Evolutionary conservation across 768 basidiomycete species (phyloP), one percentile per base, ranked within the genome.

Genomic region (Rickenella mellea): DNA sequence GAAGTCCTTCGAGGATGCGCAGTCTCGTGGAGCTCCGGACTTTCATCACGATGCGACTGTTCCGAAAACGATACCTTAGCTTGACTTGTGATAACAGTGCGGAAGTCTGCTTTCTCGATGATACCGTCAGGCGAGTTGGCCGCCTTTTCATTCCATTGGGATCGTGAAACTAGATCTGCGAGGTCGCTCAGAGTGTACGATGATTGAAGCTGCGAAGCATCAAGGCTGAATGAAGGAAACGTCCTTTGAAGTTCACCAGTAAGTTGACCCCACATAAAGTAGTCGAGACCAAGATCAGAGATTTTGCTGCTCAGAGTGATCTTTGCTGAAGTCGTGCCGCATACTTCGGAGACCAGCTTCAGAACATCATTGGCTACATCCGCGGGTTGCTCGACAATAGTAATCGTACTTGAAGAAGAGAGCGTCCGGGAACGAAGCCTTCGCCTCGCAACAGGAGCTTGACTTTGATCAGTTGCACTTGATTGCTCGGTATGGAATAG

Each of bases 181-280:
- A 72, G 56, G 32, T 69, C 66, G 7, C 54, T 55, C 6, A 69
- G 51, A 1, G 55, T 67, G n/a, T 50, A 49, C 52, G 69, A 65
- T 44, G 48, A 51, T 2, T 58, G 57, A 29, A 73, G 49, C 4
- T 57, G 46, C 12, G 56, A 51, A 8, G 59, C 35, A 41, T 57
- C 53, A 30, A 67, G 56, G 15, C 55, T 48, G 21, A 52, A 48
- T 3, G 46, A 48, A 2, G 65, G 65, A 48, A 69, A 71, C 0
- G 52, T 42, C 5, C 38, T 46, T n/a, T 59, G 58, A 12, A 77
- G 55, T 25, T 58, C 62, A 6, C 57, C 55, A 14, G 60, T 55
- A 6, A 78, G 58, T 38, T 59, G 56, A 42, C 55, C 55, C 33
- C 48, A 50, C 54, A 59, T 55, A 25, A 59, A 46, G 7, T 54